Evolutionary conservation across 805 yeast species (phyloP), one percentile per base, ranked within the genome.

Genomic region (Metschnikowia gelsemii): DNA sequence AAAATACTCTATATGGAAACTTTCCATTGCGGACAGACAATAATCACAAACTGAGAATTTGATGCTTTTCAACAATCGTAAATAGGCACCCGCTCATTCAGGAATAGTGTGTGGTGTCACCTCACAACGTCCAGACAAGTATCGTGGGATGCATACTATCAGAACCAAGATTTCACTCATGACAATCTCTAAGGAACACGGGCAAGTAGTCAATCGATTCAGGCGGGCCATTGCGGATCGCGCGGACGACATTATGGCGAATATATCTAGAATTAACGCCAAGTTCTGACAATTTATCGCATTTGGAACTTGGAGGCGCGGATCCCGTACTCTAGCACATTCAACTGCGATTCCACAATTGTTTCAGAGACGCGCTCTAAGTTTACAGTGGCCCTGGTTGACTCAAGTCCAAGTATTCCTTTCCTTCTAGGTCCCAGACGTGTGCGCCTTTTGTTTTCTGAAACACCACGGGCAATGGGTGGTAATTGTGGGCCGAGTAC

Each of bases 391-490:
- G 45, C 98, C 98, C 67, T 91, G 97, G 72, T 91, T 91, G 24
- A 91, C 96, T 4, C 60, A 91, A 91, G 65, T 91, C 98, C 51
- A 91, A 71, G 65, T 90, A 91, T 62, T 89, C 90, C 28, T 83
- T 87, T 51, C 96, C 97, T 68, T 91, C 98, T 5, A 97, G 96
- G 63, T 91, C 98, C 96, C 96, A 91, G 17, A 91, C 96, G 51
- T 87, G 84, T 20, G 96, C 96, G 36, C 98, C 98, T 45, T 63
- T 51, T 12, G 96, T 97, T 57, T 75, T 81, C 57, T 85, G 76
- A 68, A 91, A 86, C 12, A 91, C 97, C 46, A 91, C 96, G 9
- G 98, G 98, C 49, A 91, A 70, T 38, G 98, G 97, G 68, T 88
- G 96, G 72, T 91, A 91, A 74, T 91, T 91, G 70, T 90, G 97